These are phyloP conservation scores for Exophiala sideris DNA, from an alignment of 2,329 filamentous ascomycete species.

Conservation along the genomic window DNA sequence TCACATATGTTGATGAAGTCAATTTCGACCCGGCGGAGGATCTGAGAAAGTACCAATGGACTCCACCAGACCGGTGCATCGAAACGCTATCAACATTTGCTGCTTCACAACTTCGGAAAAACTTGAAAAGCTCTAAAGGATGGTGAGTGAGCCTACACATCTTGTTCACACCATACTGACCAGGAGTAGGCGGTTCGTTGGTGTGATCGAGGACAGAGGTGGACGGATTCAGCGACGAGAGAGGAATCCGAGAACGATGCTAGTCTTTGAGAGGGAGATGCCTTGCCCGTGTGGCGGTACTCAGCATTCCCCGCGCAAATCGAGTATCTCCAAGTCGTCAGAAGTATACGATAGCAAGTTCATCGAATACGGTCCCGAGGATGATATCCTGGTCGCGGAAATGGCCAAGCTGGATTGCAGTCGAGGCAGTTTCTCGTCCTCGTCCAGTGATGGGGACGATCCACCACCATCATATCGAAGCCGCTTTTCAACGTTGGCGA, in stretches of 20 bases:
- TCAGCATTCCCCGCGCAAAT: not conserved
- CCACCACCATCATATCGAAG: slow-evolving; percentile 6
- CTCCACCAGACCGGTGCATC: not conserved
- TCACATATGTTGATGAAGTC: slow-evolving; percentile 14
- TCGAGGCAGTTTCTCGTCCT: too few relatives aligned
- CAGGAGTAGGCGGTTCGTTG: slow-evolving; percentile 9
- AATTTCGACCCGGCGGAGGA: slow-evolving; percentile 13
- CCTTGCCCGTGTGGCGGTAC: slow-evolving; percentile 8
- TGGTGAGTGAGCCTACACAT: not conserved
- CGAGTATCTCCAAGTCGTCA: not conserved
- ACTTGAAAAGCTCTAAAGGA: slow-evolving; percentile 14
- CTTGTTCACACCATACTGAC: not conserved
- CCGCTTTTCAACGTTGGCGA: slow-evolving; percentile 1
- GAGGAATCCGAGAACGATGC: slow-evolving; percentile 12
- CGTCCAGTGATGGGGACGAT: not conserved
- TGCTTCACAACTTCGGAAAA: slow-evolving; percentile 8
- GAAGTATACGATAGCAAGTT: not conserved
- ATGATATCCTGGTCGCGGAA: not conserved
- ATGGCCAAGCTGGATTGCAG: too few relatives aligned
- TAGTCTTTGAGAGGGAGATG: slow-evolving; percentile 11
- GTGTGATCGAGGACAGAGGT: slow-evolving; percentile 12
- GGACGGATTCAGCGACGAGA: slow-evolving; percentile 6
- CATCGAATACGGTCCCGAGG: not conserved
- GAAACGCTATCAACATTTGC: slow-evolving; percentile 10
- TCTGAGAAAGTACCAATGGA: slow-evolving; percentile 2